These are phyloP conservation scores for Cyclostephanos invisitatus DNA, from an alignment of 108 stramenopile genomes.

Conservation along the genomic window DNA sequence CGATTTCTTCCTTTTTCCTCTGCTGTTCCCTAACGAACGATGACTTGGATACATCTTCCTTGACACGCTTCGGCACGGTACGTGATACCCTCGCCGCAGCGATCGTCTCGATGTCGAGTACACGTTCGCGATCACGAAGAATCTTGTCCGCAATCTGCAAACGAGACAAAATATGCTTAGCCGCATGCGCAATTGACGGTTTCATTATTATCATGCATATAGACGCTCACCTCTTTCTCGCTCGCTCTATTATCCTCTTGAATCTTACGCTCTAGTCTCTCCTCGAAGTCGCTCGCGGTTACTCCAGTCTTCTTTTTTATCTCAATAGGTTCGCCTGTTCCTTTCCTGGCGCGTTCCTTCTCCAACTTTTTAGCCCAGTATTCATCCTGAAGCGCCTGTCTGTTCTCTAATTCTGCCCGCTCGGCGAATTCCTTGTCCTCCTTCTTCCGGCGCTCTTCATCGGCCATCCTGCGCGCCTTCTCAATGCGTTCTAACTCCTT, in stretches of 20 bases:
- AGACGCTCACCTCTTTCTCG: constrained; percentile 42
- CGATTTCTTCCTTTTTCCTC: constrained; percentile 46
- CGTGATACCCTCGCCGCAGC: constrained; percentile 40
- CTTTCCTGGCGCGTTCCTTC: constrained; percentile 37
- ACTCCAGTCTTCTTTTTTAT: constrained; percentile 36
- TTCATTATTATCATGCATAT: background rate
- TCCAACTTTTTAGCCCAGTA: constrained; percentile 59
- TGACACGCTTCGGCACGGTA: constrained; percentile 37
- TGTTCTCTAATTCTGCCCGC: constrained; percentile 32
- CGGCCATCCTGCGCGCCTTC: constrained; percentile 36
- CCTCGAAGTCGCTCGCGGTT: constrained; percentile 23
- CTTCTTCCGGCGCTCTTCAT: constrained; percentile 24
- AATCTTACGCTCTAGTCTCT: constrained; percentile 38
- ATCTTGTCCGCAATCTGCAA: constrained; percentile 36
- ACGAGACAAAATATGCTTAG: background rate
- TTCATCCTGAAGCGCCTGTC: constrained; percentile 55
- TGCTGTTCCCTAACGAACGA: constrained; percentile 50
- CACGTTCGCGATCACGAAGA: constrained; percentile 37
- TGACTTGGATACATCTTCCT: constrained; percentile 38
- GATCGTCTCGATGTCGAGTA: constrained; percentile 39
- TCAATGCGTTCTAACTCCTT: constrained; percentile 40
- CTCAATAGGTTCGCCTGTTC: constrained; percentile 10
- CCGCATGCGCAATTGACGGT: background rate
- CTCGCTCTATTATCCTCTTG: constrained; percentile 42
- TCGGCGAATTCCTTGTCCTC: constrained; percentile 42